Evolutionary conservation across 2,329 filamentous ascomycete species (phyloP).

Genomic region (Trichoderma oligosporum): DNA sequence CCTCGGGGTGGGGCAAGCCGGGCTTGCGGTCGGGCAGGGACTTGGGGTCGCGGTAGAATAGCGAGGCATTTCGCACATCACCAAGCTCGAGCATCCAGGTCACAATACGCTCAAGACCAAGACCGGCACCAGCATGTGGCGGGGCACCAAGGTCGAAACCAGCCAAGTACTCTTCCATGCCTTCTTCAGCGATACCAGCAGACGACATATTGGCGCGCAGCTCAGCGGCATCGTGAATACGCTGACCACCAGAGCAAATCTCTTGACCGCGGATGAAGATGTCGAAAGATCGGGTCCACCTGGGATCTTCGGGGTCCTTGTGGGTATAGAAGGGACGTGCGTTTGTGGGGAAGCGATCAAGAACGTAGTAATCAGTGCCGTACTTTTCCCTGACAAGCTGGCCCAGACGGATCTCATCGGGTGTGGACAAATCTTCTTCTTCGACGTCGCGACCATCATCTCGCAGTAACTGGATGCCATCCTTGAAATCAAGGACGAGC

Average conservation of each 20-base stretch:
- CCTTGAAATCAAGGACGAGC: constrained; percentile 72
- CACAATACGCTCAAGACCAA: constrained; percentile 83
- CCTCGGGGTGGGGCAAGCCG: constrained; percentile 78
- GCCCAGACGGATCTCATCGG: constrained; percentile 82
- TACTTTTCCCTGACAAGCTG: constrained; percentile 82
- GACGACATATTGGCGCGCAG: constrained; percentile 74
- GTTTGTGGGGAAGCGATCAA: constrained; percentile 85
- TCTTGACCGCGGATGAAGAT: constrained; percentile 93
- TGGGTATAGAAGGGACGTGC: constrained; percentile 91
- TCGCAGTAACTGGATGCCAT: constrained; percentile 77
- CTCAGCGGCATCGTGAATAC: constrained; percentile 76
- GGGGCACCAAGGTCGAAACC: constrained; percentile 86
- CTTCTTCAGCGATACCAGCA: constrained; percentile 70
- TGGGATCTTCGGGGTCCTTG: constrained; percentile 67
- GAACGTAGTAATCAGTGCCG: constrained; percentile 84
- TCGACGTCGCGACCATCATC: constrained; percentile 75
- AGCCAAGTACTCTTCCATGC: constrained; percentile 85
- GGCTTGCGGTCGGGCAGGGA: constrained; percentile 67
- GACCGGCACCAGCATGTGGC: constrained; percentile 84
- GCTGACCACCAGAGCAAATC: constrained; percentile 86
- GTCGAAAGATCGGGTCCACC: constrained; percentile 87
- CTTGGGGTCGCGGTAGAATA: constrained; percentile 86
- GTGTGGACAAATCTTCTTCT: constrained; percentile 73
- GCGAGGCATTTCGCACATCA: constrained; percentile 81
- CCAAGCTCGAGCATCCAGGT: constrained; percentile 82